These are phyloP conservation scores for Cicer cuneatum DNA, from an alignment of 306 rosid species.

Conservation along the genomic window DNA sequence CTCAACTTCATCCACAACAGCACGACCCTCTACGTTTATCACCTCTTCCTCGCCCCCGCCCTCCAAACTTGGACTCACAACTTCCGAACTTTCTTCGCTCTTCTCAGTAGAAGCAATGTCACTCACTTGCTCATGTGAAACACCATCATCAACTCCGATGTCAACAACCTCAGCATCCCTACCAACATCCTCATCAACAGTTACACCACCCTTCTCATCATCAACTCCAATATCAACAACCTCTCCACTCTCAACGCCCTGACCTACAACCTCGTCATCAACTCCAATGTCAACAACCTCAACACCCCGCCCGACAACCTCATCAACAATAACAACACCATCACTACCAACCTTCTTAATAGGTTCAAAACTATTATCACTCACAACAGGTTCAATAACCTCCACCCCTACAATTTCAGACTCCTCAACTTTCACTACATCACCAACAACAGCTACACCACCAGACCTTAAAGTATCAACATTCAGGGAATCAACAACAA, in stretches of 20 bases:
- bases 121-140: constrained; percentile 23
- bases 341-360: constrained; percentile 38
- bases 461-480: constrained; percentile 46
- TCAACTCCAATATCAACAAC: constrained; percentile 4
- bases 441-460: constrained; percentile 58
- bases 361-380: constrained; percentile 58
- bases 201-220: constrained; percentile 25
- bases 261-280: constrained; percentile 7
- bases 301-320: constrained; percentile 37
- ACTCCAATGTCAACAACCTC: constrained; percentile 18
- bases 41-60: constrained; percentile 32
- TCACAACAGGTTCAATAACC: constrained; percentile 44
- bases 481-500: constrained; percentile 49
- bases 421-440: constrained; percentile 48
- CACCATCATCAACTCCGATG: constrained; percentile 27
- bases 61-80: constrained; percentile 14
- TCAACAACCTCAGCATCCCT: constrained; percentile 34
- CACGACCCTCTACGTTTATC: constrained; percentile 39
- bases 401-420: constrained; percentile 51
- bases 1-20: constrained; percentile 15
- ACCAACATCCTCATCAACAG: not conserved
- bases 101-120: constrained; percentile 45
- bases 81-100: constrained; percentile 31
- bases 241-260: constrained; percentile 14
- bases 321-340: not conserved